Percentiles rank a stretch among this genome's conserved stretches.
phyloP scores from a whole-genome alignment of 192 early-diverging fungal genomes.

The Linnemannia elongata region DNA sequence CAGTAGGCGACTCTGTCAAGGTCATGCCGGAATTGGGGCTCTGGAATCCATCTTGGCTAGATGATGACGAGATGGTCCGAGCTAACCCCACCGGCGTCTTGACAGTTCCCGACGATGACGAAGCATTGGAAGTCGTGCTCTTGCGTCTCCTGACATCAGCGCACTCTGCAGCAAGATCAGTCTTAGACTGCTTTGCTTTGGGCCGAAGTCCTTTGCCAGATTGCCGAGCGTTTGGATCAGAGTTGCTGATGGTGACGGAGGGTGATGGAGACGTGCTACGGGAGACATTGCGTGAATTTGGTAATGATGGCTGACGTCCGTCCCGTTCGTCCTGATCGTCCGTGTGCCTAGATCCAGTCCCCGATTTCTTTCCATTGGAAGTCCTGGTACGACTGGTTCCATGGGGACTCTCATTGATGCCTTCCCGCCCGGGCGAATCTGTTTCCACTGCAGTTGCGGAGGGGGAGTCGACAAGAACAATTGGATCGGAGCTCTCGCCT shows the following conservation, averaged over 20 bases:
- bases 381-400: conserved; percentile 12
- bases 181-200: conserved; percentile 37
- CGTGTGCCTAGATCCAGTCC: conserved; percentile 14
- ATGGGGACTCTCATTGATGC: conserved; percentile 8
- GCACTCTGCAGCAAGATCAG: conserved; percentile 41
- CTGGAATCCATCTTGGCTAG: conserved; percentile 51
- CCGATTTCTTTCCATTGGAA: conserved; percentile 19
- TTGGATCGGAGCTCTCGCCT: conserved; percentile 19
- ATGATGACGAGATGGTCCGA: conserved; percentile 42
- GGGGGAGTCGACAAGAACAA: conserved; percentile 19
- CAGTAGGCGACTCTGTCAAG: conserved; percentile 36
- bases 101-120: conserved; percentile 22
- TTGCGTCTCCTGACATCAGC: conserved; percentile 40
- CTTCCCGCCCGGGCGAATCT: conserved; percentile 14
- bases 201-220: conserved; percentile 24
- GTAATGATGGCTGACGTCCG: conserved; percentile 19
- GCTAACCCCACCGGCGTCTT: conserved; percentile 28
- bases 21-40: conserved; percentile 21
- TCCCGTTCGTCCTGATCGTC: conserved; percentile 32
- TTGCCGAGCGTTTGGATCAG: background rate
- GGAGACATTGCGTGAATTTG: conserved; percentile 47
- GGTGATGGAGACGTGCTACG: conserved; percentile 44
- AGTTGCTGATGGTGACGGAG: background rate
- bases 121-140: conserved; percentile 34
- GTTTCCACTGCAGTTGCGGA: background rate